These are phyloP conservation scores for Pugionium dolabratum DNA, from an alignment of 345 rosid genomes.

Conservation along the genomic window DNA sequence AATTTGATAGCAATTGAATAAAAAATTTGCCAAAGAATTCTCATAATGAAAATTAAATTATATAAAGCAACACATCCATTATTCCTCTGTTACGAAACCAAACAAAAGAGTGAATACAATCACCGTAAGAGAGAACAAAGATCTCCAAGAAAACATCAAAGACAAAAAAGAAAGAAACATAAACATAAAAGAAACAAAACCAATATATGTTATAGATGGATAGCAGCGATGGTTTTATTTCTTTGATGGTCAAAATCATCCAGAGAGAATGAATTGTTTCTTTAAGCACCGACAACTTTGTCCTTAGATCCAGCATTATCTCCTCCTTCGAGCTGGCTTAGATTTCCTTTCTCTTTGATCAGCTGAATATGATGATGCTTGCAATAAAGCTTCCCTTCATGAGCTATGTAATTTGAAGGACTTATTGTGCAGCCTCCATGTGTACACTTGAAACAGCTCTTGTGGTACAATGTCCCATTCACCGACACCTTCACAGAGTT, in stretches of 20 bases:
- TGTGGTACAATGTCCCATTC: constrained; percentile 92
- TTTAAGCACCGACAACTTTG: constrained; percentile 40
- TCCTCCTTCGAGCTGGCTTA: constrained; percentile 95
- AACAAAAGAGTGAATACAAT: constrained; percentile 30
- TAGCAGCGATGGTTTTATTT: constrained; percentile 12
- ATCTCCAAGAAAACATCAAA: constrained; percentile 4
- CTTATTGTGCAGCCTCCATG: constrained; percentile 96
- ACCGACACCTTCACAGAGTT: constrained; percentile 67
- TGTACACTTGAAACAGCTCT: constrained; percentile 97
- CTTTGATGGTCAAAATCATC: constrained; percentile 24
- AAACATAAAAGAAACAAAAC: constrained; percentile 21
- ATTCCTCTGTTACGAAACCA: constrained; percentile 29
- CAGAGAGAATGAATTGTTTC: constrained; percentile 11
- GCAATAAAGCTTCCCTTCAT: constrained; percentile 94
- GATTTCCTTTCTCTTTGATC: constrained; percentile 88
- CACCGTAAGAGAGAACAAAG: constrained; percentile 8
- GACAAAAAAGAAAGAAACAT: neutral
- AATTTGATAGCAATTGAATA: neutral
- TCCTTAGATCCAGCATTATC: constrained; percentile 40
- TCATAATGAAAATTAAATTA: neutral
- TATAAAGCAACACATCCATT: constrained; percentile 11
- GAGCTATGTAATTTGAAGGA: constrained; percentile 93
- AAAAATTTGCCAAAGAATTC: neutral
- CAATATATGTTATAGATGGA: constrained; percentile 6
- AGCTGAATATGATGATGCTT: constrained; percentile 96